These are phyloP conservation scores for Suaeda aralocaspica DNA, from an alignment of 148 eudicot genomes.

Conservation along the genomic window DNA sequence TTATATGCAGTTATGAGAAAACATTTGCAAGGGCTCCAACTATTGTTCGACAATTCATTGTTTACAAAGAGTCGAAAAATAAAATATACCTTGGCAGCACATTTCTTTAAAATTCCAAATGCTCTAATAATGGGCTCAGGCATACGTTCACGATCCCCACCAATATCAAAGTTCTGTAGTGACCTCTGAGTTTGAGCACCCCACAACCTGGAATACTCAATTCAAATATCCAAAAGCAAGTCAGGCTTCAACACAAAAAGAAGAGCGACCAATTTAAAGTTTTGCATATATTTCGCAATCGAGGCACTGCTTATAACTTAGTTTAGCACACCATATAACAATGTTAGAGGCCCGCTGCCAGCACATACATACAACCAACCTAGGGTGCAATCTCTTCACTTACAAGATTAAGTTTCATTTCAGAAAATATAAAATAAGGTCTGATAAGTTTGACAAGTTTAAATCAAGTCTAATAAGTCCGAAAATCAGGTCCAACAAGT, in stretches of 20 bases:
- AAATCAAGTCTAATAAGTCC: no score
- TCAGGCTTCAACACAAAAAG: background rate
- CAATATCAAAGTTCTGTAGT: conserved; percentile 92
- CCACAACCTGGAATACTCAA: conserved; percentile 61
- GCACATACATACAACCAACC: no score
- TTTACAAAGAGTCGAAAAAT: background rate
- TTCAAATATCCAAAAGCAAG: background rate
- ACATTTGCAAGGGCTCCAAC: background rate
- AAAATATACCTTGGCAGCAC: conserved; percentile 77
- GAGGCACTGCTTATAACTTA: no score
- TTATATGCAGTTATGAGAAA: background rate
- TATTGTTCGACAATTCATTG: background rate
- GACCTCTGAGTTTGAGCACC: conserved; percentile 99
- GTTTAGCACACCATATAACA: no score
- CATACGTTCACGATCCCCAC: conserved; percentile 96
- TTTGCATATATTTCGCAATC: background rate
- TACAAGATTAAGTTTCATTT: no score
- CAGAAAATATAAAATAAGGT: no score
- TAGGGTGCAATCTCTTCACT: no score
- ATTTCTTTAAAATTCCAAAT: conserved; percentile 86
- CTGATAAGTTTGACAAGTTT: no score
- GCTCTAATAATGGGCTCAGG: conserved; percentile 93
- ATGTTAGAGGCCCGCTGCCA: no score
- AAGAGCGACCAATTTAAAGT: background rate
- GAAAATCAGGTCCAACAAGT: no score